A percentile compares a stretch with the other conserved stretches of the same genome.
These are phyloP conservation scores for Trichoderma erinaceum DNA, from an alignment of 495 filamentous ascomycete species.

Conservation along the genomic window DNA sequence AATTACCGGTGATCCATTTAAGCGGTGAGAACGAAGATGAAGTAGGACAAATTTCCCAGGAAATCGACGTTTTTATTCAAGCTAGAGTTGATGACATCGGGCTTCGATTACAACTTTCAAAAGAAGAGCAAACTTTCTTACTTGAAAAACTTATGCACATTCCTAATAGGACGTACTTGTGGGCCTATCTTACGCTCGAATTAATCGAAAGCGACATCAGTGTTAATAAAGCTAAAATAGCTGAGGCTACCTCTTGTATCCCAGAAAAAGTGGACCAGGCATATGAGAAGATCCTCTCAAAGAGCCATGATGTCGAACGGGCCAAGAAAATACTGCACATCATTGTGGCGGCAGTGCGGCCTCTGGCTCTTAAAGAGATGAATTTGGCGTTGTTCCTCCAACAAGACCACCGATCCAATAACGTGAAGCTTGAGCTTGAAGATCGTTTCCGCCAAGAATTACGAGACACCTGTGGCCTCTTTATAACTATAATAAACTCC, in stretches of 20 bases:
- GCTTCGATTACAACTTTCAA: not conserved
- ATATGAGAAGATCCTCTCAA: slow-evolving; percentile 24
- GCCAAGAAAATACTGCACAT: slow-evolving; percentile 20
- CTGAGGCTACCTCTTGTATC: slow-evolving; percentile 7
- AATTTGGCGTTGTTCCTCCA: slow-evolving; percentile 17
- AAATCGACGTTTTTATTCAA: slow-evolving; percentile 15
- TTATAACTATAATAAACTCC: slow-evolving; percentile 20
- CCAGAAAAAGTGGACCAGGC: slow-evolving; percentile 22
- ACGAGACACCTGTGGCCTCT: slow-evolving; percentile 23
- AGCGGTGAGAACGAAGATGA: slow-evolving; percentile 29
- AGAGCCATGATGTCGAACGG: not conserved
- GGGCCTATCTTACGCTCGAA: slow-evolving; percentile 20
- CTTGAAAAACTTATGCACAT: slow-evolving; percentile 9
- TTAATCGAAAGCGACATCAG: slow-evolving; percentile 17
- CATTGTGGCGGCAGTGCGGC: slow-evolving; percentile 20
- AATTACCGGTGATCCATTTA: slow-evolving; percentile 20
- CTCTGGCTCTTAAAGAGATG: slow-evolving; percentile 19
- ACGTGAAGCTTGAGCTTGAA: slow-evolving; percentile 20
- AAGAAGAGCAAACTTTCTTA: not conserved
- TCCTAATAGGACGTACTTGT: slow-evolving; percentile 21
- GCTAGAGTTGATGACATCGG: slow-evolving; percentile 6
- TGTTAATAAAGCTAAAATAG: slow-evolving; percentile 17
- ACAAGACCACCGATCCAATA: not conserved
- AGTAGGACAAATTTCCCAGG: slow-evolving; percentile 20
- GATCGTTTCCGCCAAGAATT: slow-evolving; percentile 17